Evolutionary conservation across 2,329 filamentous ascomycete species (phyloP).

Genomic region (Claviceps capensis): DNA sequence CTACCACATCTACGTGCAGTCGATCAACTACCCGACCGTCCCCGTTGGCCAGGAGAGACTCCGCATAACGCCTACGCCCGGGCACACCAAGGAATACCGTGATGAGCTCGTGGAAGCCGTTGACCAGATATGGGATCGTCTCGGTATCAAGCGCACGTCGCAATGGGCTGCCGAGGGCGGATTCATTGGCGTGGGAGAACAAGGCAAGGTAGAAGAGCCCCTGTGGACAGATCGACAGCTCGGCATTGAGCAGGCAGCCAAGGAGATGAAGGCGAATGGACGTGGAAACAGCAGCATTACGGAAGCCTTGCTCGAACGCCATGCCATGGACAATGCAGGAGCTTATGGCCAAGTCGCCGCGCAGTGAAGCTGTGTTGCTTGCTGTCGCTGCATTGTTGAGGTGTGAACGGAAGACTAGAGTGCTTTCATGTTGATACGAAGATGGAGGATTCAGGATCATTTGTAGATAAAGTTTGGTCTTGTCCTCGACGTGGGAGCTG

Average conservation of each 20-base stretch:
- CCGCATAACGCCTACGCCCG: constrained; percentile 89
- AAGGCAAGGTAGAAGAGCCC: constrained; percentile 48
- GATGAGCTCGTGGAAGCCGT: constrained; percentile 75
- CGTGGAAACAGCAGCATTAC: constrained; percentile 29
- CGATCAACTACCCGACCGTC: constrained; percentile 97
- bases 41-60: constrained; percentile 96
- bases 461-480: too few relatives aligned
- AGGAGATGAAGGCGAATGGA: constrained; percentile 42
- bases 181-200: constrained; percentile 84
- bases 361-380: constrained; percentile 3
- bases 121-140: constrained; percentile 75
- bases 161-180: constrained; percentile 87
- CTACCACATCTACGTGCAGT: constrained; percentile 92
- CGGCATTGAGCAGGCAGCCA: constrained; percentile 52
- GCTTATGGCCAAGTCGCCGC: constrained; percentile 16
- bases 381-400: background rate
- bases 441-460: too few relatives aligned
- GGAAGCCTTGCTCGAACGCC: constrained; percentile 45
- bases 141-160: constrained; percentile 82
- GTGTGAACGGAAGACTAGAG: too few relatives aligned
- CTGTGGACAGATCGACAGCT: constrained; percentile 90
- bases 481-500: too few relatives aligned
- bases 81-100: constrained; percentile 73
- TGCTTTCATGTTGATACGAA: too few relatives aligned
- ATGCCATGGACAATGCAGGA: constrained; percentile 23